Evolutionary conservation across 352 stramenopile species (phyloP).

Genomic region (Phytophthora palmivora): DNA sequence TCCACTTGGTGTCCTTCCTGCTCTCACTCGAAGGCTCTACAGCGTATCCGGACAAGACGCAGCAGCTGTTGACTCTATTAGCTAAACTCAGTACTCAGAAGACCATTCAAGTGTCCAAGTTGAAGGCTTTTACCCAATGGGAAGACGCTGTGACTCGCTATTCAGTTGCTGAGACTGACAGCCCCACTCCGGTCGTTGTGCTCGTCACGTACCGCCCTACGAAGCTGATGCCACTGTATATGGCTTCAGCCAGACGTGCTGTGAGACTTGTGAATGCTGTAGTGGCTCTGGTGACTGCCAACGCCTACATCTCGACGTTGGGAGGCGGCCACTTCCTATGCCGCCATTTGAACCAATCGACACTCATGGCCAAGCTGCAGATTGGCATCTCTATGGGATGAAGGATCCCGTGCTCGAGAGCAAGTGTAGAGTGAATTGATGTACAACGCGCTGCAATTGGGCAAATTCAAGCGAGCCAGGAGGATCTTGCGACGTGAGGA

Average conservation of each 20-base stretch:
- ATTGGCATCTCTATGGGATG: constrained; percentile 79
- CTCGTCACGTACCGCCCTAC: constrained; percentile 59
- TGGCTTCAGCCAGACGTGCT: constrained; percentile 67
- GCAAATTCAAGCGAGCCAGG: constrained; percentile 64
- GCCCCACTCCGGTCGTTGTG: constrained; percentile 14
- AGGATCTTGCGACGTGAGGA: constrained; percentile 60
- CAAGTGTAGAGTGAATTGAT: constrained; percentile 87
- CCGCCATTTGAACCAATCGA: constrained; percentile 72
- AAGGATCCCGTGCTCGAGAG: constrained; percentile 79
- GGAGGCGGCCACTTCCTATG: constrained; percentile 85
- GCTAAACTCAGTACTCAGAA: constrained; percentile 2
- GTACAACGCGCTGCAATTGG: constrained; percentile 80
- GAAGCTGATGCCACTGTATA: constrained; percentile 60
- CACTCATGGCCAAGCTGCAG: constrained; percentile 78
- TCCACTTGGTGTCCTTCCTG: constrained; percentile 43
- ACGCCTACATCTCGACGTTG: constrained; percentile 87
- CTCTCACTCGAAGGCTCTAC: constrained; percentile 27
- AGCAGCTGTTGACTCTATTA: constrained; percentile 26
- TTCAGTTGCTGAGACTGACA: constrained; percentile 11
- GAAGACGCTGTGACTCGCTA: constrained; percentile 32
- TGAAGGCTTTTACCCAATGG: constrained; percentile 22
- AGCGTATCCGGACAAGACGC: constrained; percentile 36
- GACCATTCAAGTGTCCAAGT: background rate
- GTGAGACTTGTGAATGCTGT: constrained; percentile 74
- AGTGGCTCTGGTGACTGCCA: constrained; percentile 79